A percentile compares a stretch with the other conserved stretches of the same genome.
These are phyloP conservation scores for Aspergillaceae sp. DNA, from an alignment of 2,329 filamentous ascomycete species.

Conservation along the genomic window DNA sequence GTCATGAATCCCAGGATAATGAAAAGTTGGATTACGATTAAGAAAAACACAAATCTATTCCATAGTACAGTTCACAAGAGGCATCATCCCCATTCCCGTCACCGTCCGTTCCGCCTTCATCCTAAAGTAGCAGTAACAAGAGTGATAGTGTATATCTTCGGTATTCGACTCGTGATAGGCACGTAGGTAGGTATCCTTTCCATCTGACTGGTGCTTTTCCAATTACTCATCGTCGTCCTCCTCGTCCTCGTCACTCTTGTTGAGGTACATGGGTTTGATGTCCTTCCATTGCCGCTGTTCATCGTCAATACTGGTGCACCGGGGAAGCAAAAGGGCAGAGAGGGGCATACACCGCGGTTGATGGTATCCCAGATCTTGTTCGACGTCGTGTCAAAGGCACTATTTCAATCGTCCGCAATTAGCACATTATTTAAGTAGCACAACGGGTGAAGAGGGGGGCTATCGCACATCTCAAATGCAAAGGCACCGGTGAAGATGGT, in stretches of 20 bases:
- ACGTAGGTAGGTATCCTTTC: not conserved
- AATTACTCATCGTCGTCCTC: slow-evolving; percentile 44
- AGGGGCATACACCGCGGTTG: slow-evolving; percentile 76
- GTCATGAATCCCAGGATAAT: not conserved
- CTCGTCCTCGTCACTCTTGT: slow-evolving; percentile 52
- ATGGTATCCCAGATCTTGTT: slow-evolving; percentile 82
- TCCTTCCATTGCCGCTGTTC: slow-evolving; percentile 98
- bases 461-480: slow-evolving; percentile 79
- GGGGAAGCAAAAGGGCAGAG: not conserved
- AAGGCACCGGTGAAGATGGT: slow-evolving; percentile 83
- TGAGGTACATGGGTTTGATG: slow-evolving; percentile 81
- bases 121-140: not conserved
- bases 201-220: not conserved
- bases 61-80: not conserved
- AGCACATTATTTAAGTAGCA: slow-evolving; percentile 1
- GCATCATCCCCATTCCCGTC: not conserved
- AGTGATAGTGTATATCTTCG: not conserved
- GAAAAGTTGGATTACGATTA: not conserved
- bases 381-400: slow-evolving; percentile 72
- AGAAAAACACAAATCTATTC: not conserved
- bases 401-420: slow-evolving; percentile 34
- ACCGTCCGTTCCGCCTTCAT: not conserved
- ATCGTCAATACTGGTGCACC: slow-evolving; percentile 6
- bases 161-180: not conserved
- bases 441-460: not conserved